Conservation (phyloP, 257 asterid species). For the Ehretia macrophylla region DNA sequence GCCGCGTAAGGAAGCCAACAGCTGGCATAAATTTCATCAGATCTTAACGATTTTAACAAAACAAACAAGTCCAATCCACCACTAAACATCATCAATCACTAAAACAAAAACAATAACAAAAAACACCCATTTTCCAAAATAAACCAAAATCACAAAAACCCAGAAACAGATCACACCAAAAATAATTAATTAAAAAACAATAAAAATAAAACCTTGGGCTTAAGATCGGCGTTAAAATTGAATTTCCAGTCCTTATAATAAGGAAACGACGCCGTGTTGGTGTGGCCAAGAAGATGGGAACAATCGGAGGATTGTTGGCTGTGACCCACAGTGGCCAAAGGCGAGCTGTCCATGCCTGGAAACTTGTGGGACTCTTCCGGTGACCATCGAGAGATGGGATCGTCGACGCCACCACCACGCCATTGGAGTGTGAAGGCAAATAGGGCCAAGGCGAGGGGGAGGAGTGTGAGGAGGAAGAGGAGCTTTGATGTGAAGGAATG, state of each 20-base stretch:
- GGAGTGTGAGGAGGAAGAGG: constrained; percentile 38
- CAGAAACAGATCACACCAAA: not conserved
- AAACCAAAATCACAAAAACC: constrained; percentile 1
- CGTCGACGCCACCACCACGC: constrained; percentile 52
- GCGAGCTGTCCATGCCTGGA: constrained; percentile 47
- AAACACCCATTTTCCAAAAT: constrained; percentile 5
- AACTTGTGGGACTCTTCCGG: constrained; percentile 39
- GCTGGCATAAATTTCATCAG: too few relatives aligned
- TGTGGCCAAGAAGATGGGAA: constrained; percentile 21
- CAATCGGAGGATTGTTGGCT: constrained; percentile 29
- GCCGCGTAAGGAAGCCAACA: too few relatives aligned
- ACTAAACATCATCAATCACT: too few relatives aligned
- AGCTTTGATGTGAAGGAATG: constrained; percentile 29
- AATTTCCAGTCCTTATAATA: constrained; percentile 41
- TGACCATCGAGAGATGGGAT: constrained; percentile 45
- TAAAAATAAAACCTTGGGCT: constrained; percentile 36
- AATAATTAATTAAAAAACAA: not conserved
- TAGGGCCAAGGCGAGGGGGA: constrained; percentile 36
- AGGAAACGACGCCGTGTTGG: constrained; percentile 36
- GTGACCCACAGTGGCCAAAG: constrained; percentile 21
- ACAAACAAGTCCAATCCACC: constrained; percentile 1
- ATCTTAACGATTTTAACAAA: not conserved
- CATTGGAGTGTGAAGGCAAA: constrained; percentile 52
- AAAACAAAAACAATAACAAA: constrained; percentile 2
- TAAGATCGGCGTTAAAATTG: constrained; percentile 34